Evolutionary conservation across 2,329 filamentous ascomycete genomes (phyloP).

Genomic region (Botrytis elliptica): DNA sequence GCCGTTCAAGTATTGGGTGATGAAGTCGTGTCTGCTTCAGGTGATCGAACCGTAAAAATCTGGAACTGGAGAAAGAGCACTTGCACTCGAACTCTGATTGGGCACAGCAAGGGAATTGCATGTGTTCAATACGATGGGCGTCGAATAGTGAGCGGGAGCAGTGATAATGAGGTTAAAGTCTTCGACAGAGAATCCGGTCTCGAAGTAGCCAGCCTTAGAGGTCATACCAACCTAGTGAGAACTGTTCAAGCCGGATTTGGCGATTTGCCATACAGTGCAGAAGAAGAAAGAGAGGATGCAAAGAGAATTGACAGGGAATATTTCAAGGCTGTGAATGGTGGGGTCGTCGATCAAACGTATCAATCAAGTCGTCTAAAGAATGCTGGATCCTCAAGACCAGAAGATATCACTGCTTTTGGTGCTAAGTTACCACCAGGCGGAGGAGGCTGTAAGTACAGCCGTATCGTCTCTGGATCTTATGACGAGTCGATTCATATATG

Average conservation of each 20-base stretch:
- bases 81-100: conserved; percentile 75
- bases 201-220: conserved; percentile 82
- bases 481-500: conserved; percentile 96
- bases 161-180: conserved; percentile 92
- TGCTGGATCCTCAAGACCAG: conserved; percentile 70
- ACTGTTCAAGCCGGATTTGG: conserved; percentile 95
- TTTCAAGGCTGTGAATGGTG: conserved; percentile 58
- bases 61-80: conserved; percentile 85
- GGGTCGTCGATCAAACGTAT: conserved; percentile 36
- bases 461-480: conserved; percentile 97
- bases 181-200: conserved; percentile 84
- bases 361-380: conserved; percentile 41
- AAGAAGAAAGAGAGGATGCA: conserved; percentile 72
- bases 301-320: conserved; percentile 71
- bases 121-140: conserved; percentile 96
- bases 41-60: conserved; percentile 88
- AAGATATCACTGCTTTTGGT: conserved; percentile 75
- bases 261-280: conserved; percentile 76
- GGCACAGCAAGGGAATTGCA: conserved; percentile 92
- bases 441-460: conserved; percentile 81
- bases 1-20: conserved; percentile 86
- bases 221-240: conserved; percentile 81
- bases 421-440: conserved; percentile 88
- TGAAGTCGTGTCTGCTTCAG: conserved; percentile 91
- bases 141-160: conserved; percentile 92